Base-by-base conservation (phyloP, 192 early-diverging fungal species). In the Haplosporangium gracile region DNA sequence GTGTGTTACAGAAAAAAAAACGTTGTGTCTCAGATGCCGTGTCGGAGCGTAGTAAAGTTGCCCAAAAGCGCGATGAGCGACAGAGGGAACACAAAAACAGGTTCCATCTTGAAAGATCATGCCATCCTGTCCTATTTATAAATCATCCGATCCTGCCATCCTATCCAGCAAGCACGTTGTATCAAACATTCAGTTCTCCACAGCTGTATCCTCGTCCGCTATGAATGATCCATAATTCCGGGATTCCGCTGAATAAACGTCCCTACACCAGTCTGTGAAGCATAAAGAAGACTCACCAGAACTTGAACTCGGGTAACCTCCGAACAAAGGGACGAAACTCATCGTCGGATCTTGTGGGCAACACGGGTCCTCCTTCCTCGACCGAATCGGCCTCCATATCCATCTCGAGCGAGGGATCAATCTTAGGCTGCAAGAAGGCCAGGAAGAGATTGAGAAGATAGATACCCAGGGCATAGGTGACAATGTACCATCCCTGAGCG, bases 281-380 rank as follows among this genome's bases (percentile, higher is more conserved):
- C 34, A 73, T 11, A 2, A 69, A 74, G 47, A 69, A 75, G 65
- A 80, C 89, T 80, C 90, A 96, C 99, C 99, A 99, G 85, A 99
- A 99, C 91, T 99, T 99, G 90, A 99, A 99, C 88, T 99, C 99
- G 32, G 99, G 98, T 76, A 99, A 88, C 79, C 99, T 88, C 80
- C 99, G 92, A 79, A 99, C 97, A 90, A 99, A 99, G 11, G 99
- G 99, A 40, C 95, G 90, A 85, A 99, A 99, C 89, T 99, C 99
- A 72, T 99, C 98, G 80, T 97, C 96, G 32, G 90, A 93, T 82
- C 94, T 94, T 18, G 94, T 95, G 0, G 99, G 99, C 75, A 99
- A 85, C 40, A 94, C 77, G 13, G 92, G 92, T 10, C 92, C 92
- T 39, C 92, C 82, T 47, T 93, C 93, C 76, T 95, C 95, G 51